Conservation (phyloP, 192 early-diverging fungal species). For the Gonapodya prolifera region DNA sequence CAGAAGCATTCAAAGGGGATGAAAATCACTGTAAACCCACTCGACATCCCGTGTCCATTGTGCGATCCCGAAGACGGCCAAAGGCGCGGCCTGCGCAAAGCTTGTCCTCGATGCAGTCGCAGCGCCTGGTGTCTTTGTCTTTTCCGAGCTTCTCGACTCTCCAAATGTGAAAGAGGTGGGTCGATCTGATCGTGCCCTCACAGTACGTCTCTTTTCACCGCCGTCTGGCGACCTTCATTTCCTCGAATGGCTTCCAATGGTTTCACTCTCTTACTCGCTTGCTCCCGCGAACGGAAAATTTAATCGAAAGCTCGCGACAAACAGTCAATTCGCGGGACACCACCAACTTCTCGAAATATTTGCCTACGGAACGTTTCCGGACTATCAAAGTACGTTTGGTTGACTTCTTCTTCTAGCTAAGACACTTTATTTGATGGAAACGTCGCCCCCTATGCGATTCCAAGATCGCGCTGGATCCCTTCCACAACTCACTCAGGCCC, state of each 20-base stretch:
- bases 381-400: slow-evolving; percentile 51
- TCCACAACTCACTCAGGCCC: slow-evolving; percentile 28
- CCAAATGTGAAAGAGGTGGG: slow-evolving; percentile 58
- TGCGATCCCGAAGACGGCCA: slow-evolving; percentile 46
- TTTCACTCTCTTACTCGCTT: background rate
- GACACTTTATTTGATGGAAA: too few species aligned
- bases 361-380: slow-evolving; percentile 67
- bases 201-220: background rate
- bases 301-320: slow-evolving; percentile 8
- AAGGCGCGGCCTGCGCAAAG: slow-evolving; percentile 57
- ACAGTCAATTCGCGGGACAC: slow-evolving; percentile 34
- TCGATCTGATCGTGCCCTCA: background rate
- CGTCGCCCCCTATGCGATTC: too few species aligned
- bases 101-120: slow-evolving; percentile 57
- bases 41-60: background rate
- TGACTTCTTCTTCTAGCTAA: background rate
- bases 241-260: background rate
- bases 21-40: background rate
- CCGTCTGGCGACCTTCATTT: too few species aligned
- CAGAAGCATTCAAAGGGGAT: too few species aligned
- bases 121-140: slow-evolving; percentile 64
- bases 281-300: background rate
- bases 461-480: slow-evolving; percentile 33
- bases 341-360: slow-evolving; percentile 55
- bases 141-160: slow-evolving; percentile 57